Percentiles rank a stretch among this genome's conserved stretches.
Evolutionary conservation across 345 rosid species (phyloP).

Genomic region (Aquilaria yunnanensis): DNA sequence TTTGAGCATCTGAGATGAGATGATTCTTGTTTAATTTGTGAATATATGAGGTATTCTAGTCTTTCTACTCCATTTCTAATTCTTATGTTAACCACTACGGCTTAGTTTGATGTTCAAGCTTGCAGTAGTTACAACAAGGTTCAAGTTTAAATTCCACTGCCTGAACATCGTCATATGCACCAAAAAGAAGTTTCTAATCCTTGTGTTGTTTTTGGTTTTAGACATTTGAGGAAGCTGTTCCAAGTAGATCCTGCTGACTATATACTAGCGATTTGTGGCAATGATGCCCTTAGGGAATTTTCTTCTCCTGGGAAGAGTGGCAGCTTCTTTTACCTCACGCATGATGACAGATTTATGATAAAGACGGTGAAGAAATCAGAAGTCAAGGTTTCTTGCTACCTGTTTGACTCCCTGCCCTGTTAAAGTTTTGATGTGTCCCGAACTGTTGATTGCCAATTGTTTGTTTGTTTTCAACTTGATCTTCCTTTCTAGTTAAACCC

Average conservation of each 20-base stretch:
- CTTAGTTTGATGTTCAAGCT: conserved; percentile 11
- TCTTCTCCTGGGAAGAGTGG: conserved; percentile 82
- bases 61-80: neutral
- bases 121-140: conserved; percentile 13
- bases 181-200: neutral
- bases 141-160: too few species aligned
- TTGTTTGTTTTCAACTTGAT: neutral
- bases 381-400: conserved; percentile 43
- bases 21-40: too few species aligned
- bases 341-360: conserved; percentile 64
- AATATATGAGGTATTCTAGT: too few species aligned
- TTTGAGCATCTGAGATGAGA: neutral
- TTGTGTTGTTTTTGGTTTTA: conserved; percentile 22
- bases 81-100: neutral
- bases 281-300: conserved; percentile 61
- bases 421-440: neutral
- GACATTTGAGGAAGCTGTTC: conserved; percentile 65
- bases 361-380: conserved; percentile 76
- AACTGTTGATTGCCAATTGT: neutral
- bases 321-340: conserved; percentile 62
- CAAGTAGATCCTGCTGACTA: conserved; percentile 55
- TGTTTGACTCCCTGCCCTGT: neutral
- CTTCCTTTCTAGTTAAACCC: neutral
- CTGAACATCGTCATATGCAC: neutral
- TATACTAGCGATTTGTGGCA: conserved; percentile 71